Base-by-base conservation (phyloP, 1,139 yeast genomes). In the Zygoascus sp. region DNA sequence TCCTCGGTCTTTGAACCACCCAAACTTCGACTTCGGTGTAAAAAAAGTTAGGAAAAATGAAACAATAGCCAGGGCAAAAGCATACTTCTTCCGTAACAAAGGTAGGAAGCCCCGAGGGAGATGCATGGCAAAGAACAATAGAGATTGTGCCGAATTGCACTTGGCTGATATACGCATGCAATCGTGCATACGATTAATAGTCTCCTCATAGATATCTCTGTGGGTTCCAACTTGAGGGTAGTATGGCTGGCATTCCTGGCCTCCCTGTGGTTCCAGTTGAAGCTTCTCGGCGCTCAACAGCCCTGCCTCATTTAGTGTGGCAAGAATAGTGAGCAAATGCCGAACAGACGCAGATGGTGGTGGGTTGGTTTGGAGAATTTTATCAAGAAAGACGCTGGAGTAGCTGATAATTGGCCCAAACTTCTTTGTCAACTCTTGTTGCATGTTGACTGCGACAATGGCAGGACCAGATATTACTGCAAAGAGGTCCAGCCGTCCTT, bases 1-100 rank as follows among this genome's bases (percentile, higher is more conserved):
- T 2, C 58, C 56, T 11, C 58, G 50, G 11, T 43, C 36, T 4
- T 51, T 49, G n/a, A 55, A 39, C 60, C 60, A 57, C 46, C 54
- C 53, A 35, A 36, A 48, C 19, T 32, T 21, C 20, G 48, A 44
- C 28, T 52, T 45, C 13, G 52, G 35, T 28, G 49, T 51, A 30
- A 56, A 38, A 9, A 50, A 48, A 4, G 56, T 56, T 45, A 56
- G 41, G 19, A 53, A 47, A 32, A 53, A 52, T 3, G 53, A 48
- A 35, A 54, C 42, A 11, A 57, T 48, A 8, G 53, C 50, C 25
- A 47, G 42, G 11, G 58, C 57, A 46, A 56, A 53, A 15, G 55
- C 51, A 22, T 51, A 40, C 20, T 49, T 45, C 7, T 44, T 38
- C 5, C 60, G 50, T 9, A 55, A 56, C 46, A 57, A 34, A 21